Evolutionary conservation across 495 filamentous ascomycete species (phyloP).

Genomic region (Neurospora sp.): DNA sequence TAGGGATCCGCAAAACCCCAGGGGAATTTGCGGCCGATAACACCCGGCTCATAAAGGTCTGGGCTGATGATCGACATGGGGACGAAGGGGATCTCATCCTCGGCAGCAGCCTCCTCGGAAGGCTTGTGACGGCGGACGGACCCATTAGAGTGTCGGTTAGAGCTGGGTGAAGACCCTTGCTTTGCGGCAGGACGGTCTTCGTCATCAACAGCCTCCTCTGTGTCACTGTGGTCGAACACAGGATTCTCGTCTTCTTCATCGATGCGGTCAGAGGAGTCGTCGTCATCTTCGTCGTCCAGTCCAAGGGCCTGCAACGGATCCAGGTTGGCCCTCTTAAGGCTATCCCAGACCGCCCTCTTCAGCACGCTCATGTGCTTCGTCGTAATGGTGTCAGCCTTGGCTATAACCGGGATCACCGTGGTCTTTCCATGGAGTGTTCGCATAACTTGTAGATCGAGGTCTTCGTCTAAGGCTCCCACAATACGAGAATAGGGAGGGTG

Average conservation of each 20-base stretch:
- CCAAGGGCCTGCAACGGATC: conserved; percentile 83
- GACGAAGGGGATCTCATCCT: conserved; percentile 47
- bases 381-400: conserved; percentile 95
- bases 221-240: conserved; percentile 25
- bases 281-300: conserved; percentile 62
- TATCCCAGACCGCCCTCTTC: conserved; percentile 82
- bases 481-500: conserved; percentile 34
- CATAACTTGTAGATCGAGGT: conserved; percentile 83
- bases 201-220: conserved; percentile 12
- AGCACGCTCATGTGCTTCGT: conserved; percentile 86
- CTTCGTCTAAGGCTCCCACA: conserved; percentile 71
- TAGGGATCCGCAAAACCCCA: conserved; percentile 96
- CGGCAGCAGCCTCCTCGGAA: conserved; percentile 19
- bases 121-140: conserved; percentile 37
- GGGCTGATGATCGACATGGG: conserved; percentile 92
- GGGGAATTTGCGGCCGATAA: conserved; percentile 76
- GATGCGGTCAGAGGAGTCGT: conserved; percentile 41
- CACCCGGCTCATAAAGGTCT: conserved; percentile 72
- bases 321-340: conserved; percentile 73
- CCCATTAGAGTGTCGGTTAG: conserved; percentile 38
- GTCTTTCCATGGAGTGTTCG: conserved; percentile 88
- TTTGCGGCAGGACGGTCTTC: conserved; percentile 21
- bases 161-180: conserved; percentile 26
- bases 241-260: conserved; percentile 51
- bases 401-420: conserved; percentile 89